Evolutionary conservation across 768 basidiomycete species (phyloP).

Genomic region (Suillus discolor): DNA sequence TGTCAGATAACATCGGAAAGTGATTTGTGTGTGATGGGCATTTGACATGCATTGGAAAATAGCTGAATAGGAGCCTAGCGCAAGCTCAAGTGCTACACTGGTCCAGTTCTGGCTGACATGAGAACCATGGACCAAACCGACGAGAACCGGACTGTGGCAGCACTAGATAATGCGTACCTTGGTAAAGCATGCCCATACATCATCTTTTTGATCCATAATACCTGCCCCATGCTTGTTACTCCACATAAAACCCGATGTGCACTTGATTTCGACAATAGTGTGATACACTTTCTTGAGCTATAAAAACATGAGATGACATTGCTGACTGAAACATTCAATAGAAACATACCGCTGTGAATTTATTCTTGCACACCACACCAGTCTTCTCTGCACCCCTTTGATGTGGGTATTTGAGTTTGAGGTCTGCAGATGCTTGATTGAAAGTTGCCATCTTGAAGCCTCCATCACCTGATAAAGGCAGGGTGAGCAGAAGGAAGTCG

Average conservation of each 20-base stretch:
- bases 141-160: too few species aligned
- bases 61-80: too few species aligned
- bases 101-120: too few species aligned
- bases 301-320: background rate
- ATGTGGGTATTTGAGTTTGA: constrained; percentile 4
- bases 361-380: constrained; percentile 20
- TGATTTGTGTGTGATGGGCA: too few species aligned
- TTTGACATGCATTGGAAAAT: too few species aligned
- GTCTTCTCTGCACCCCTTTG: constrained; percentile 21
- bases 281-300: constrained; percentile 4
- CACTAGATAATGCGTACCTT: background rate
- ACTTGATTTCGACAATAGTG: background rate
- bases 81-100: too few species aligned
- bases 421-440: constrained; percentile 10
- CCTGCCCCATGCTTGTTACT: background rate
- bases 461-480: background rate
- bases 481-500: too few species aligned
- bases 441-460: constrained; percentile 25
- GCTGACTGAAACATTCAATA: background rate
- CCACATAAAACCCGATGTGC: constrained; percentile 4
- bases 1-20: too few species aligned
- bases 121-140: too few species aligned
- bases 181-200: background rate
- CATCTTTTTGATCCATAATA: background rate
- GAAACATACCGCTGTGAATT: constrained; percentile 20